A percentile compares a stretch with the other conserved stretches of the same genome.
Conservation (phyloP, 192 early-diverging fungal species). For the Podila clonocystis region DNA sequence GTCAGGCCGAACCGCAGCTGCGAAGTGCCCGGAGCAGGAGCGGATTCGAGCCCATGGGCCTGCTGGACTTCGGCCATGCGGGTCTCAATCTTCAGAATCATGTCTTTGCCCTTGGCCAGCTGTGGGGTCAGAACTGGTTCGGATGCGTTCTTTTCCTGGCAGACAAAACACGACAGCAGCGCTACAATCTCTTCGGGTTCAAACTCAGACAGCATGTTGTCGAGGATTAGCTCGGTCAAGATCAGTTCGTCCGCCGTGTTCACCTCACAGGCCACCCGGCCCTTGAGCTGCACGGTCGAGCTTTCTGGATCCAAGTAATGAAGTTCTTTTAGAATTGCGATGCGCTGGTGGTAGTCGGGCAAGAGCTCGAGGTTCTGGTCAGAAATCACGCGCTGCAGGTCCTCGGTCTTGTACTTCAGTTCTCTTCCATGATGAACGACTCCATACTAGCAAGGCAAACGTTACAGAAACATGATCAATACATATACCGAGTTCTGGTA, state of each 20-base stretch:
- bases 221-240: slow-evolving; percentile 93
- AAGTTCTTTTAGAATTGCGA: slow-evolving; percentile 85
- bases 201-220: slow-evolving; percentile 90
- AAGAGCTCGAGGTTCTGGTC: slow-evolving; percentile 93
- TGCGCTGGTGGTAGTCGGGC: slow-evolving; percentile 91
- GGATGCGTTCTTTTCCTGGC: slow-evolving; percentile 86
- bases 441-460: slow-evolving; percentile 53
- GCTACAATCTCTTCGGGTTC: slow-evolving; percentile 95
- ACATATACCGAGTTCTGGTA: background rate
- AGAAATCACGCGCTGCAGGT: slow-evolving; percentile 81
- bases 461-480: background rate
- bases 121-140: slow-evolving; percentile 74
- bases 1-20: slow-evolving; percentile 86
- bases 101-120: slow-evolving; percentile 67
- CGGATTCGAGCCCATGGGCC: slow-evolving; percentile 68
- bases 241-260: slow-evolving; percentile 96
- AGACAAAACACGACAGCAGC: slow-evolving; percentile 93
- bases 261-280: slow-evolving; percentile 96
- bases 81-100: slow-evolving; percentile 73
- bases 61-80: slow-evolving; percentile 80
- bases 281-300: slow-evolving; percentile 93
- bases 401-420: slow-evolving; percentile 76
- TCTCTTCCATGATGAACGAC: slow-evolving; percentile 63
- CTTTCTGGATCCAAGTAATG: slow-evolving; percentile 82
- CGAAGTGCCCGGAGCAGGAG: slow-evolving; percentile 19